Percentiles rank a stretch among this genome's conserved stretches.
Conservation (phyloP, 2,329 filamentous ascomycete genomes). For the Talaromyces sp. region DNA sequence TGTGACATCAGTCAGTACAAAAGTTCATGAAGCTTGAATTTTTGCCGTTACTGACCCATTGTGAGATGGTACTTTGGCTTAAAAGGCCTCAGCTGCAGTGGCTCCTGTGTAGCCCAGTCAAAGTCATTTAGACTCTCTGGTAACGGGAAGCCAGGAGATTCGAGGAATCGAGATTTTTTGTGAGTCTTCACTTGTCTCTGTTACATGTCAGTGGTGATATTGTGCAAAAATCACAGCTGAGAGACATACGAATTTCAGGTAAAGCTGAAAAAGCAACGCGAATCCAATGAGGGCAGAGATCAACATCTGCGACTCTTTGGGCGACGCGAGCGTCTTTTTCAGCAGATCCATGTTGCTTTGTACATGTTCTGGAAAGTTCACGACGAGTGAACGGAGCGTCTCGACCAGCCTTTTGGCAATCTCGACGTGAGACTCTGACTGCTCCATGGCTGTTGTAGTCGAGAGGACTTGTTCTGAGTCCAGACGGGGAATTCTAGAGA, state of each 20-base stretch:
- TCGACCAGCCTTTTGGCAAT: slow-evolving; percentile 1
- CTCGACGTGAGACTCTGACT: slow-evolving; percentile 4
- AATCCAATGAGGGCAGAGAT: not conserved
- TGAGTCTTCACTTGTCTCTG: slow-evolving; percentile 1
- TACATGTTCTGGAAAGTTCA: slow-evolving; percentile 2
- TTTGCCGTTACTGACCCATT: slow-evolving; percentile 48
- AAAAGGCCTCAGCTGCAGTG: slow-evolving; percentile 52
- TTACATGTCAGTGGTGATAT: not conserved
- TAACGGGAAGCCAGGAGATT: slow-evolving; percentile 14
- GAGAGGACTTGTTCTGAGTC: not conserved
- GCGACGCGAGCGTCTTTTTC: not conserved
- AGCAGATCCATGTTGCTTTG: not conserved
- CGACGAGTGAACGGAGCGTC: not conserved
- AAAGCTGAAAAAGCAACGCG: slow-evolving; percentile 4
- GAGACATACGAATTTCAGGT: slow-evolving; percentile 5
- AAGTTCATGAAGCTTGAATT: not conserved
- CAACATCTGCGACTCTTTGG: not conserved
- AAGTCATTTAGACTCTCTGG: slow-evolving; percentile 42
- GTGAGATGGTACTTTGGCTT: slow-evolving; percentile 59
- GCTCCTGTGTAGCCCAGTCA: slow-evolving; percentile 48
- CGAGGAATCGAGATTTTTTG: slow-evolving; percentile 11
- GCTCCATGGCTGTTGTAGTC: not conserved
- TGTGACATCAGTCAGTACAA: slow-evolving; percentile 22
- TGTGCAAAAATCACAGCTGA: too few species aligned
- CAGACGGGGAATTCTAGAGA: not conserved